phyloP scores from a whole-genome alignment of 371 early-diverging fungal species.

The Phascolomyces articulosus region DNA sequence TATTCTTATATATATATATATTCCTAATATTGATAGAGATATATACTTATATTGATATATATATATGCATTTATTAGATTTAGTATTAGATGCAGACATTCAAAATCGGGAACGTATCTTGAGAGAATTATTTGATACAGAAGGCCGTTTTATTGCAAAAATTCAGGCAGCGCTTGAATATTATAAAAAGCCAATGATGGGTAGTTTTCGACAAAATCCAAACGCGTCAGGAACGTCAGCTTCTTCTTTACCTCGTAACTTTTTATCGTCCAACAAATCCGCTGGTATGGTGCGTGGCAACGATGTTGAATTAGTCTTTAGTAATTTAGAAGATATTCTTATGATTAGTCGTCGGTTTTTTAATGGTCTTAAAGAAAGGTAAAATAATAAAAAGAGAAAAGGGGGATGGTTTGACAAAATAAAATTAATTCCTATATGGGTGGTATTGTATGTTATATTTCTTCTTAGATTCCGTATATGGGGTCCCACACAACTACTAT shows the following conservation, averaged over 20 bases:
- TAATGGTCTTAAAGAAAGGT: slow-evolving; percentile 23
- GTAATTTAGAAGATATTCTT: slow-evolving; percentile 23
- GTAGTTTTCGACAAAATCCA: slow-evolving; percentile 10
- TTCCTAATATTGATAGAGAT: neutral
- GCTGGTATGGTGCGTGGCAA: slow-evolving; percentile 14
- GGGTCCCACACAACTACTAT: slow-evolving; percentile 29
- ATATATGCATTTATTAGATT: neutral
- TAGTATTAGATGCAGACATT: slow-evolving; percentile 10
- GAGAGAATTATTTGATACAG: slow-evolving; percentile 19
- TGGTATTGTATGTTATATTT: neutral
- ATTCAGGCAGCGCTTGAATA: slow-evolving; percentile 22
- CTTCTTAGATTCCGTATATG: slow-evolving; percentile 27
- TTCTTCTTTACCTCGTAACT: slow-evolving; percentile 17
- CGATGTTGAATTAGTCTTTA: slow-evolving; percentile 21
- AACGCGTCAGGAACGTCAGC: slow-evolving; percentile 3
- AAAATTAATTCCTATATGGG: neutral
- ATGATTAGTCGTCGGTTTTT: slow-evolving; percentile 13
- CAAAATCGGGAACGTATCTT: slow-evolving; percentile 21
- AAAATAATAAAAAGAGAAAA: neutral
- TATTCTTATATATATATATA: neutral
- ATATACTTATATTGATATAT: neutral
- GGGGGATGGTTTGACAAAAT: slow-evolving; percentile 2
- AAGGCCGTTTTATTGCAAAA: slow-evolving; percentile 22
- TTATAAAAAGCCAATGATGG: slow-evolving; percentile 27
- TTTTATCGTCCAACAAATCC: slow-evolving; percentile 12